These are phyloP conservation scores for Macrophomina phaseolina DNA, from an alignment of 2,329 filamentous ascomycete genomes.

Conservation along the genomic window DNA sequence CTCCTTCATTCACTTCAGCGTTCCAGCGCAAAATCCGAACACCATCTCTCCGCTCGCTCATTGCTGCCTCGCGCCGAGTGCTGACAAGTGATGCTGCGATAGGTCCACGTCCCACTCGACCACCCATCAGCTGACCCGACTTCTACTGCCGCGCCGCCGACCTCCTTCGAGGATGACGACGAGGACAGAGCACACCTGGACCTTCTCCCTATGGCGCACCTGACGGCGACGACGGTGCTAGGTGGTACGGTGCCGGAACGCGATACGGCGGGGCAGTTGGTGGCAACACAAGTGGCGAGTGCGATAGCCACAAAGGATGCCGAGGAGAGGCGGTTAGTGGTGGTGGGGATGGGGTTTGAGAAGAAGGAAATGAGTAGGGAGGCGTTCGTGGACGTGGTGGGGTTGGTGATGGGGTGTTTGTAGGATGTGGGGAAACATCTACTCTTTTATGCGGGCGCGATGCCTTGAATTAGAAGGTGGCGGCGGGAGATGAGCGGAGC, in stretches of 20 bases:
- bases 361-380: slow-evolving; percentile 56
- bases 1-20: background rate
- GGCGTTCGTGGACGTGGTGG: slow-evolving; percentile 52
- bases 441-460: background rate
- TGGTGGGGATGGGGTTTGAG: slow-evolving; percentile 64
- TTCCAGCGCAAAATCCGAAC: background rate
- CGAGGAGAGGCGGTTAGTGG: slow-evolving; percentile 62
- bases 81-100: background rate
- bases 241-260: slow-evolving; percentile 80
- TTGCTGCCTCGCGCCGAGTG: background rate
- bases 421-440: slow-evolving; percentile 28
- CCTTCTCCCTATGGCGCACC: slow-evolving; percentile 76
- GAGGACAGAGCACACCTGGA: slow-evolving; percentile 57
- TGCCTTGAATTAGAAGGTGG: background rate
- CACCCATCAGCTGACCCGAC: slow-evolving; percentile 66
- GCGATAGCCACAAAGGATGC: slow-evolving; percentile 75
- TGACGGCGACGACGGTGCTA: slow-evolving; percentile 85
- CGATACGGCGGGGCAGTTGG: slow-evolving; percentile 84
- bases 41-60: background rate
- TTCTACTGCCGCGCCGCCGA: slow-evolving; percentile 50
- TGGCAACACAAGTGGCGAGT: slow-evolving; percentile 87
- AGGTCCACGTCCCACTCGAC: slow-evolving; percentile 80
- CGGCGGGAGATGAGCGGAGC: slow-evolving; percentile 8
- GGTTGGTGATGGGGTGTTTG: slow-evolving; percentile 46
- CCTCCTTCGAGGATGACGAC: slow-evolving; percentile 47